phyloP scores from a whole-genome alignment of 495 filamentous ascomycete genomes.

The Aspergillus steynii region DNA sequence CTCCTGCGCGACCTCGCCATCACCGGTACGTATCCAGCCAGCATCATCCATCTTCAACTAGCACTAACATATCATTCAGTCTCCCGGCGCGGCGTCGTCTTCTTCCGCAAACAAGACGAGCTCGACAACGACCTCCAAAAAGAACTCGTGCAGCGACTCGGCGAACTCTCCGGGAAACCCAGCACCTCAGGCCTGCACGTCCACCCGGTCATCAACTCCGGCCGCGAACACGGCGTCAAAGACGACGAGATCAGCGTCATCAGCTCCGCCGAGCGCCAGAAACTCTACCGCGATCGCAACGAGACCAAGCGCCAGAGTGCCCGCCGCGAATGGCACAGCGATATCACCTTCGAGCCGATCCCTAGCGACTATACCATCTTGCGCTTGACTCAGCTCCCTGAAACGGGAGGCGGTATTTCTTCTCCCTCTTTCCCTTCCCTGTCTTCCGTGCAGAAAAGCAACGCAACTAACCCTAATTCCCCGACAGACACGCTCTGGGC shows the following conservation, averaged over 20 bases:
- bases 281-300: conserved; percentile 47
- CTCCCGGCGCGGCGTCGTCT: conserved; percentile 78
- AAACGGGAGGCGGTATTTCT: conserved; percentile 63
- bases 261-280: conserved; percentile 57
- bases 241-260: conserved; percentile 78
- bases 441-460: background rate
- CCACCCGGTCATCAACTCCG: conserved; percentile 67
- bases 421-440: no score
- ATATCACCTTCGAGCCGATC: conserved; percentile 71
- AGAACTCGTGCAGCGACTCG: conserved; percentile 64
- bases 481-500: conserved; percentile 69
- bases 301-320: conserved; percentile 27
- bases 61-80: conserved; percentile 49
- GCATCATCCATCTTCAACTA: background rate
- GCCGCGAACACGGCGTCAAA: conserved; percentile 55
- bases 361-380: conserved; percentile 71
- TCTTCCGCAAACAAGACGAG: conserved; percentile 74
- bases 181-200: conserved; percentile 67
- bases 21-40: conserved; percentile 47
- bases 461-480: background rate
- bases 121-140: conserved; percentile 67
- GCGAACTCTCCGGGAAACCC: conserved; percentile 64
- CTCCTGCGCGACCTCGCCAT: conserved; percentile 66
- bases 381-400: conserved; percentile 61
- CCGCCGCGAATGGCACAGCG: conserved; percentile 59